A percentile compares a stretch with the other conserved stretches of the same genome.
Evolutionary conservation across 2,329 filamentous ascomycete species (phyloP).

Genomic region (Aspergillus ustus): DNA sequence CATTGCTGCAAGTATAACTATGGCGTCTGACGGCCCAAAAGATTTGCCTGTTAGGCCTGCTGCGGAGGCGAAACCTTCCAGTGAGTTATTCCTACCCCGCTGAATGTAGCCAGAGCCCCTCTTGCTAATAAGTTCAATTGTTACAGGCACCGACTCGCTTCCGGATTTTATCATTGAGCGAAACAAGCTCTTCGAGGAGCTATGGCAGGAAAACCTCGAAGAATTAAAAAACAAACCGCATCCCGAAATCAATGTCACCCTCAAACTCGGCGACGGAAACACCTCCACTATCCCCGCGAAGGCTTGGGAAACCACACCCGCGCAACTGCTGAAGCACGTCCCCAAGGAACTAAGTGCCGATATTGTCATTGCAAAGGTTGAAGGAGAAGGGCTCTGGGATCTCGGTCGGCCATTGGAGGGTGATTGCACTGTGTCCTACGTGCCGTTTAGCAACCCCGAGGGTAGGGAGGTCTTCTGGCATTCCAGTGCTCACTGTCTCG

Average conservation of each 20-base stretch:
- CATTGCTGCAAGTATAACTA: slow-evolving; percentile 24
- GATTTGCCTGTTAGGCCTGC: slow-evolving; percentile 43
- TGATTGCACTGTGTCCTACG: slow-evolving; percentile 80
- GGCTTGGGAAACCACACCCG: slow-evolving; percentile 90
- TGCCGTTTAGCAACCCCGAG: slow-evolving; percentile 76
- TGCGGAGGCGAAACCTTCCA: slow-evolving; percentile 33
- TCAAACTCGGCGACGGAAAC: slow-evolving; percentile 49
- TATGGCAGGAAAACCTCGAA: slow-evolving; percentile 82
- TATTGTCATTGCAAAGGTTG: slow-evolving; percentile 79
- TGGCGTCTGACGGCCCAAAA: slow-evolving; percentile 42
- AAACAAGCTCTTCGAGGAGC: slow-evolving; percentile 82
- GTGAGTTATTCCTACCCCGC: slow-evolving; percentile 38
- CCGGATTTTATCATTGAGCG: slow-evolving; percentile 83
- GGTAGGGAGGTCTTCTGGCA: slow-evolving; percentile 98
- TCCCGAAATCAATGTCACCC: slow-evolving; percentile 54
- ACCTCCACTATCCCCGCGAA: slow-evolving; percentile 61
- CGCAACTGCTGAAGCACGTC: slow-evolving; percentile 76
- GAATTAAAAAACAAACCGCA: slow-evolving; percentile 64
- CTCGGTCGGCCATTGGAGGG: slow-evolving; percentile 86
- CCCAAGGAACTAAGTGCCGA: slow-evolving; percentile 84
- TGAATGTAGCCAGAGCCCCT: slow-evolving; percentile 36
- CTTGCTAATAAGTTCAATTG: slow-evolving; percentile 27
- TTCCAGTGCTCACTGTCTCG: slow-evolving; percentile 92
- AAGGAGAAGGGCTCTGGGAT: slow-evolving; percentile 86
- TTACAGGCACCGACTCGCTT: slow-evolving; percentile 45